Evolutionary conservation across 202 grass and related monocot genomes (phyloP), one percentile per base, ranked within the genome.

Genomic region (Eragrostis tef): DNA sequence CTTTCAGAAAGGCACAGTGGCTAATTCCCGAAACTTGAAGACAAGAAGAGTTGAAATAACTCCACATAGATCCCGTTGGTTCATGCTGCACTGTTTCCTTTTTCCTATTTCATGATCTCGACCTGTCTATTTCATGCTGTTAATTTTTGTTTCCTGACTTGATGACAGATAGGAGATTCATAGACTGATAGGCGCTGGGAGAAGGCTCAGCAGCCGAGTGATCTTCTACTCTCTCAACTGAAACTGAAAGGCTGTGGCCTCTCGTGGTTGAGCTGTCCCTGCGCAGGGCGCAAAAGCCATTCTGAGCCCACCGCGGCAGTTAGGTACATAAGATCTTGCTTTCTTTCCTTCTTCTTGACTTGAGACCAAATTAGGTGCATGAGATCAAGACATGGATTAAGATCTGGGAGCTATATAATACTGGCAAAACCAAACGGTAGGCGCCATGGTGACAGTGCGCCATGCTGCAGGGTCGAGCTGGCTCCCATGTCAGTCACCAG

Each of bases 261-360:
- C 25, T 68, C 68, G 75, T 88, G 75, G 80, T 79, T 74, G 80
- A 79, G 75, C 75, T 84, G 81, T 88, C 86, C 31, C 44, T 54
- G 69, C n/a, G 36, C 47, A 78, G 48, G 65, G 56, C 21, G 27
- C 7, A 1, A 21, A 77, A 52, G 58, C 54, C 54, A 64, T 7
- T 25, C 4, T 14, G 25, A 14, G 52, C 62, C 64, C 62, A 34
- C 79, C 66, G 64, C 5, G 22, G n/a, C 49, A 16, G 15, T 64
- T 73, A 73, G 67, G 67, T 88, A 22, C 13, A 45, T 25, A 73
- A 9, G 15, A 42, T 71, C 63, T 79, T 26, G 34, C 50, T 68
- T 7, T 43, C 8, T 11, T 11, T 16, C 0, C 29, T 27, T 12
- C 21, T 60, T 58, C 1, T 59, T 25, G 21, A 60, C 57, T 60